Conservation (phyloP, 176 grass and related monocot genomes). For the maize (Zea mays) region DNA sequence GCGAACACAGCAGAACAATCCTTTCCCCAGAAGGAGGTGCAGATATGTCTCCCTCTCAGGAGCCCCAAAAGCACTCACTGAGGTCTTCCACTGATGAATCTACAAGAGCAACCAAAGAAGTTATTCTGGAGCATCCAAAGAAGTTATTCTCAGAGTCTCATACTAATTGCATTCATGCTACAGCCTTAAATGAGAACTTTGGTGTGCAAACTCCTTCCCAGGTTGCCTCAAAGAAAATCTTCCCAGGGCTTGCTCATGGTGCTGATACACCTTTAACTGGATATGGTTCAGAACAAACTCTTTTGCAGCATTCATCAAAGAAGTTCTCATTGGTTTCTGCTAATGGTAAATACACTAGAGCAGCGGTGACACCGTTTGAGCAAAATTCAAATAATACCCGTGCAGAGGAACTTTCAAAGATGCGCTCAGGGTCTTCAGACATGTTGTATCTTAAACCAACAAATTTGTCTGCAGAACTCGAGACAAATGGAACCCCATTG, state of each 20-base stretch:
- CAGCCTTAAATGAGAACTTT: slow-evolving; percentile 43
- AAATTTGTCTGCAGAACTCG: slow-evolving; percentile 40
- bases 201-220: slow-evolving; percentile 54
- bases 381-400: slow-evolving; percentile 23
- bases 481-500: slow-evolving; percentile 45
- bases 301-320: slow-evolving; percentile 40
- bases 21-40: slow-evolving; percentile 21
- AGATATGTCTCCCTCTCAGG: neutral
- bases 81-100: slow-evolving; percentile 39
- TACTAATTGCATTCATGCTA: slow-evolving; percentile 26
- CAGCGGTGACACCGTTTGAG: neutral
- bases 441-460: slow-evolving; percentile 45
- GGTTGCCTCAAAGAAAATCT: slow-evolving; percentile 35
- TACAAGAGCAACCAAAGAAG: slow-evolving; percentile 29
- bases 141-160: slow-evolving; percentile 33
- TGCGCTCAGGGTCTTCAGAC: slow-evolving; percentile 27
- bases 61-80: neutral
- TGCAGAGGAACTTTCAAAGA: slow-evolving; percentile 31
- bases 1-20: neutral
- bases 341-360: slow-evolving; percentile 39
- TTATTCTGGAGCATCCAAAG: slow-evolving; percentile 18
- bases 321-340: slow-evolving; percentile 30
- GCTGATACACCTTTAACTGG: slow-evolving; percentile 43
- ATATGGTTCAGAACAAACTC: slow-evolving; percentile 36
- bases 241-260: slow-evolving; percentile 33